Percentiles rank a stretch among this genome's conserved stretches.
phyloP scores from a whole-genome alignment of 371 early-diverging fungal genomes.

The Lichtheimia ornata region DNA sequence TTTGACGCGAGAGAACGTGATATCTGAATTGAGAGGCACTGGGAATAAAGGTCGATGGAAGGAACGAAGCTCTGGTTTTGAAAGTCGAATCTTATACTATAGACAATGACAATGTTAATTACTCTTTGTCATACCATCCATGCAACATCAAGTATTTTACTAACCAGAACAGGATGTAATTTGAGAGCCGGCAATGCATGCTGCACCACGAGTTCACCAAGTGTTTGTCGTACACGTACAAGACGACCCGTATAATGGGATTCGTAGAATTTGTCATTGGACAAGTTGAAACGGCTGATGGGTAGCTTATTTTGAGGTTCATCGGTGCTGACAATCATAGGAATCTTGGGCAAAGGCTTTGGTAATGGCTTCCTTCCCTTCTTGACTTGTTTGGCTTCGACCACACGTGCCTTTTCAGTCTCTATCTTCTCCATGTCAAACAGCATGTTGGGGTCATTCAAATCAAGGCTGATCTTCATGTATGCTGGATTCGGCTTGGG shows the following conservation, averaged over 20 bases:
- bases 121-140: neutral
- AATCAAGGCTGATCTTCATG: conserved; percentile 68
- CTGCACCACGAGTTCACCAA: conserved; percentile 89
- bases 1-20: conserved; percentile 73
- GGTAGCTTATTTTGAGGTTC: conserved; percentile 58
- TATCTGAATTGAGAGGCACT: conserved; percentile 55
- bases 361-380: conserved; percentile 46
- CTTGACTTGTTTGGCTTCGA: conserved; percentile 43
- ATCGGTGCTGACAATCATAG: conserved; percentile 47
- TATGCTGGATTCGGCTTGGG: conserved; percentile 56
- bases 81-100: conserved; percentile 87
- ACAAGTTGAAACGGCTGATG: conserved; percentile 90
- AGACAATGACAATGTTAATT: neutral
- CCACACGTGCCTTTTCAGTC: conserved; percentile 44
- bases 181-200: conserved; percentile 94
- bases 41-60: conserved; percentile 93
- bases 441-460: conserved; percentile 77
- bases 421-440: conserved; percentile 68
- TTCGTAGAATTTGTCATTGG: conserved; percentile 95
- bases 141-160: conserved; percentile 5
- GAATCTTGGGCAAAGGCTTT: conserved; percentile 40
- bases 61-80: conserved; percentile 87
- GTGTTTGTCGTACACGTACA: conserved; percentile 84
- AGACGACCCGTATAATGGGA: conserved; percentile 69
- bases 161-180: conserved; percentile 81